Conservation (phyloP, 805 yeast species). For the Danielia reshetovae region DNA sequence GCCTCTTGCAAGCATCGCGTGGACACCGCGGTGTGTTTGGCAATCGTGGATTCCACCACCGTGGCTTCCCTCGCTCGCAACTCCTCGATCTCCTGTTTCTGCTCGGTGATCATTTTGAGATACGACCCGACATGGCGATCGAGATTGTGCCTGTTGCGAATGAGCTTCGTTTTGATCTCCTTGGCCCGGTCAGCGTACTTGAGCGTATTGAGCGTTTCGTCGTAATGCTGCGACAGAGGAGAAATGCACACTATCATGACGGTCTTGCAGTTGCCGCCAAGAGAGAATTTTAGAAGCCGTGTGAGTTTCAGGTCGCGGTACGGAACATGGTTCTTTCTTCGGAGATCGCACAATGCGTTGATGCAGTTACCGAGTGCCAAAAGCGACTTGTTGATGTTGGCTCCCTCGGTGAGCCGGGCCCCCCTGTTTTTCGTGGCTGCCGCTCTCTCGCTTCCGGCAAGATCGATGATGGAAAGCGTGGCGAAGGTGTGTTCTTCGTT, state of each 20-base stretch:
- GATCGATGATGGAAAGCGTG: slow-evolving; percentile 80
- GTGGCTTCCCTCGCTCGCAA: slow-evolving; percentile 51
- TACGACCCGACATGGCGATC: slow-evolving; percentile 84
- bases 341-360: slow-evolving; percentile 79
- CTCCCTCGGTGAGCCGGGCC: slow-evolving; percentile 80
- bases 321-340: slow-evolving; percentile 72
- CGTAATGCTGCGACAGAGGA: slow-evolving; percentile 83
- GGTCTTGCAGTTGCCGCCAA: slow-evolving; percentile 93
- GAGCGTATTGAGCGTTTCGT: slow-evolving; percentile 86
- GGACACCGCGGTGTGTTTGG: not conserved
- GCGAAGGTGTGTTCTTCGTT: slow-evolving; percentile 70
- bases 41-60: slow-evolving; percentile 32
- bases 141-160: slow-evolving; percentile 68
- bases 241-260: slow-evolving; percentile 95
- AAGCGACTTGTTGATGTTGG: slow-evolving; percentile 84
- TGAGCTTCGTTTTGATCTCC: slow-evolving; percentile 77
- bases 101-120: slow-evolving; percentile 78
- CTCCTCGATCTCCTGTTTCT: slow-evolving; percentile 67
- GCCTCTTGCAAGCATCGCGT: slow-evolving; percentile 31
- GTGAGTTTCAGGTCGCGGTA: slow-evolving; percentile 90
- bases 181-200: slow-evolving; percentile 92
- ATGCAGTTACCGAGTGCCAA: slow-evolving; percentile 92
- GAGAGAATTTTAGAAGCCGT: slow-evolving; percentile 76
- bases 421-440: slow-evolving; percentile 86
- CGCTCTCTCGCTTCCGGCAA: slow-evolving; percentile 96